phyloP scores from a whole-genome alignment of 495 filamentous ascomycete species.

The Podospora appendiculata region DNA sequence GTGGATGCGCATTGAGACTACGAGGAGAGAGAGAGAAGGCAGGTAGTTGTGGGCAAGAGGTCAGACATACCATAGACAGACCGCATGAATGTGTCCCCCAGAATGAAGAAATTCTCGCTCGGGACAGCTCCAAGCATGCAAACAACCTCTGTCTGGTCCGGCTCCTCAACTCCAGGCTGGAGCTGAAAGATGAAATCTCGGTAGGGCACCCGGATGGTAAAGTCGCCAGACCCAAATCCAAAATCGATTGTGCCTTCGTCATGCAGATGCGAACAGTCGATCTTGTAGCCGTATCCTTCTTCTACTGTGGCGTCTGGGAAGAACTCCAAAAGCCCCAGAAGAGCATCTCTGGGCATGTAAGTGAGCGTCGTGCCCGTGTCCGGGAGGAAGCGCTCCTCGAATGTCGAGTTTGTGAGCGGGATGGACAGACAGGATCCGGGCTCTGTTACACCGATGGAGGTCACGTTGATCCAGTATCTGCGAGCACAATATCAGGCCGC shows the following conservation, averaged over 20 bases:
- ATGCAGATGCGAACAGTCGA: slow-evolving; percentile 46
- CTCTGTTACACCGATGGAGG: slow-evolving; percentile 39
- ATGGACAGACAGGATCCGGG: slow-evolving; percentile 26
- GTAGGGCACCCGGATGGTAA: slow-evolving; percentile 59
- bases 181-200: slow-evolving; percentile 62
- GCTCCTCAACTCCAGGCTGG: slow-evolving; percentile 8
- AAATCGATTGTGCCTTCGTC: slow-evolving; percentile 51
- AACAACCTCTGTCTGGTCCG: slow-evolving; percentile 10
- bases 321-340: slow-evolving; percentile 45
- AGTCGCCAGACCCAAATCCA: slow-evolving; percentile 41
- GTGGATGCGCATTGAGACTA: neutral
- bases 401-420: slow-evolving; percentile 35
- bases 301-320: slow-evolving; percentile 45
- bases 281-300: slow-evolving; percentile 35
- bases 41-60: neutral
- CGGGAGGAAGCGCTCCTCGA: slow-evolving; percentile 51
- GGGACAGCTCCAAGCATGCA: slow-evolving; percentile 32
- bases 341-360: slow-evolving; percentile 63
- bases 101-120: slow-evolving; percentile 24
- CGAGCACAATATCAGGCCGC: no score
- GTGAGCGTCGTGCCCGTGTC: slow-evolving; percentile 75
- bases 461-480: slow-evolving; percentile 31
- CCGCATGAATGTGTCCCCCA: slow-evolving; percentile 82
- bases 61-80: slow-evolving; percentile 54
- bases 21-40: neutral